A percentile compares a stretch with the other conserved stretches of the same genome.
phyloP scores from a whole-genome alignment of 306 rosid genomes.

The Cicer chorassanicum region DNA sequence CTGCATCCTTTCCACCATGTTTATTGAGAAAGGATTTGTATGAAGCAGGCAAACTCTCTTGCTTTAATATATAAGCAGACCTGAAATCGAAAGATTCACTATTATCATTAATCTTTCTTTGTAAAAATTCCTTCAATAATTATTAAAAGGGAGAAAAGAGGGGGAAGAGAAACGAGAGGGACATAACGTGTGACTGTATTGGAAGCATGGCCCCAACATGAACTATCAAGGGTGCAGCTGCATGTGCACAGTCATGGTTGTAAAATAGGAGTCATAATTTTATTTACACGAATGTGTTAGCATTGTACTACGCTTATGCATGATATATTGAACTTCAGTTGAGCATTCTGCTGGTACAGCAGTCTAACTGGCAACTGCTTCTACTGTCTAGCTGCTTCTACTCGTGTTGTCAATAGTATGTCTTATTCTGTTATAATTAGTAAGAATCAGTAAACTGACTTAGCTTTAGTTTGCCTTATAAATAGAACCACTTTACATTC shows the following conservation, averaged over 20 bases:
- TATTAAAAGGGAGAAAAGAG: conserved; percentile 5
- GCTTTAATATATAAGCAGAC: conserved; percentile 94
- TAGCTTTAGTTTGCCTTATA: background rate
- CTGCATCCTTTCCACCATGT: conserved; percentile 89
- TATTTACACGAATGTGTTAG: conserved; percentile 16
- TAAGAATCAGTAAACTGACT: conserved; percentile 2
- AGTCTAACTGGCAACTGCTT: background rate
- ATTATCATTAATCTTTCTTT: background rate
- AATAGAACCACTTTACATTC: conserved; percentile 2
- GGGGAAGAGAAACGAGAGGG: background rate
- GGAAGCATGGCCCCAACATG: conserved; percentile 9
- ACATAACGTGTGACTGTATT: background rate
- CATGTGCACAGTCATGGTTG: conserved; percentile 4
- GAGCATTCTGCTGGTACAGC: background rate
- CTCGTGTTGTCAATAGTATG: background rate
- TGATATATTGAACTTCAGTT: conserved; percentile 2
- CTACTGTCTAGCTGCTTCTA: background rate
- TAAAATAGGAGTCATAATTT: conserved; percentile 10
- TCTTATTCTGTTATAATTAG: conserved; percentile 1
- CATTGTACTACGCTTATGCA: background rate
- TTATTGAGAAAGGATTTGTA: conserved; percentile 92
- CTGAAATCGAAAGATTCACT: conserved; percentile 53
- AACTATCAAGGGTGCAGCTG: conserved; percentile 21
- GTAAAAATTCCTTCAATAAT: background rate
- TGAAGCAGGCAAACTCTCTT: conserved; percentile 90